Percentiles rank a stretch among this genome's conserved stretches.
phyloP scores from a whole-genome alignment of 1,139 yeast species.

The Sugiyamaella xylanicola region DNA sequence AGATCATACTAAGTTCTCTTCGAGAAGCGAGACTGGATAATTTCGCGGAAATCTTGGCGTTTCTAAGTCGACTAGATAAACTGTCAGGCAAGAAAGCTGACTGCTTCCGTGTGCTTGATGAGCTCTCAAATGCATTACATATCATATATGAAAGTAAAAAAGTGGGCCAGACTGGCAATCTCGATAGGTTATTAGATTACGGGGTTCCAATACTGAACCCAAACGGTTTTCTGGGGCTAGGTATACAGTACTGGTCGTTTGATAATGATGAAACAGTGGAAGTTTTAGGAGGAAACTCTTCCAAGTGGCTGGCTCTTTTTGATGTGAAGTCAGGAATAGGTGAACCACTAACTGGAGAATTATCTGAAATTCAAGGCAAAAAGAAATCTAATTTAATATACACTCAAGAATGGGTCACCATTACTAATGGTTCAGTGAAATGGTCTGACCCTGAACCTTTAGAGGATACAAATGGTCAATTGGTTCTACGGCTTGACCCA shows the following conservation, averaged over 20 bases:
- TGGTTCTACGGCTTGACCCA: constrained; percentile 39
- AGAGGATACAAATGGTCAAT: constrained; percentile 38
- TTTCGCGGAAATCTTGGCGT: constrained; percentile 38
- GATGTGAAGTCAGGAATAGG: constrained; percentile 17
- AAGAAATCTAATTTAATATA: constrained; percentile 30
- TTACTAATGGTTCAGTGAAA: constrained; percentile 21
- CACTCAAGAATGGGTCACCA: constrained; percentile 36
- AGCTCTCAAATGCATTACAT: constrained; percentile 38
- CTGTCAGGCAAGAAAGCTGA: constrained; percentile 38
- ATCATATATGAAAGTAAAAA: constrained; percentile 26
- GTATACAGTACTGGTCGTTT: constrained; percentile 38
- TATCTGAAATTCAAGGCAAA: background rate
- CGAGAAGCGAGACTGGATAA: constrained; percentile 38
- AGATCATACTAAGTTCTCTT: constrained; percentile 34
- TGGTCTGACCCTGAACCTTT: constrained; percentile 35
- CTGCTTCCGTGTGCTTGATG: constrained; percentile 41
- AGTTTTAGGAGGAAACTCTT: background rate
- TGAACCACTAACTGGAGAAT: background rate
- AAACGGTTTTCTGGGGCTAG: constrained; percentile 37
- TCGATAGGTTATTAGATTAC: constrained; percentile 23
- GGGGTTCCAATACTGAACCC: constrained; percentile 41
- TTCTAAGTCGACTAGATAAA: constrained; percentile 41
- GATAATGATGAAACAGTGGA: constrained; percentile 12
- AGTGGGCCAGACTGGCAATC: constrained; percentile 10
- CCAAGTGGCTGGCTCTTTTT: constrained; percentile 17